Evolutionary conservation across 345 rosid species (phyloP).

Genomic region (Syzygium aqueum): DNA sequence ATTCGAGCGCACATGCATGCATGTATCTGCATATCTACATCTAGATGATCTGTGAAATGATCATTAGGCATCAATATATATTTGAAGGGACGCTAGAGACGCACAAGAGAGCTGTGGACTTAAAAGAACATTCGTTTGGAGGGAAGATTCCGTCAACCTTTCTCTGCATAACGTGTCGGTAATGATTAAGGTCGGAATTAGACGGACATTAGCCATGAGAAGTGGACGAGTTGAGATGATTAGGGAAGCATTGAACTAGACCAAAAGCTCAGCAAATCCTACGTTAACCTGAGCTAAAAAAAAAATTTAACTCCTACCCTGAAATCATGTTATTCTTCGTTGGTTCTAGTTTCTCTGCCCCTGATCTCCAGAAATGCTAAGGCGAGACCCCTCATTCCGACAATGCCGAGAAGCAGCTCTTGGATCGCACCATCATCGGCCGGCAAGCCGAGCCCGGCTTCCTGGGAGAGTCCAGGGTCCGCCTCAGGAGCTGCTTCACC

Average conservation of each 20-base stretch:
- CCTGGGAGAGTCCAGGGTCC: slow-evolving; percentile 29
- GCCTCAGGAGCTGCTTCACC: slow-evolving; percentile 22
- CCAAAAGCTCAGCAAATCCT: neutral
- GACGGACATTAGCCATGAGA: neutral
- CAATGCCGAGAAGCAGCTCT: slow-evolving; percentile 4
- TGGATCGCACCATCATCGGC: neutral
- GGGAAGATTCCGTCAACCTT: neutral
- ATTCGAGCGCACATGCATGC: neutral
- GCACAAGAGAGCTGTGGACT: neutral
- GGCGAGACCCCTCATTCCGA: neutral
- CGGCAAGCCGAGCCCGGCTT: neutral
- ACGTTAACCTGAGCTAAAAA: neutral
- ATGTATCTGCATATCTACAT: neutral
- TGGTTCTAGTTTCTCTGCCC: neutral
- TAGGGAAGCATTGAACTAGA: neutral
- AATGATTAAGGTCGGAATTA: neutral
- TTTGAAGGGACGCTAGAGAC: neutral
- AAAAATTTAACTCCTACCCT: neutral
- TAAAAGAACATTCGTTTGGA: neutral
- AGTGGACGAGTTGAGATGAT: neutral
- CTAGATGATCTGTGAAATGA: neutral
- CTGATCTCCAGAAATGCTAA: neutral
- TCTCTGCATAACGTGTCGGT: neutral
- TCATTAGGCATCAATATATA: neutral
- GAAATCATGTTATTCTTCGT: neutral